phyloP scores from a whole-genome alignment of 2,329 filamentous ascomycete species.

The Cladosporium sp. region DNA sequence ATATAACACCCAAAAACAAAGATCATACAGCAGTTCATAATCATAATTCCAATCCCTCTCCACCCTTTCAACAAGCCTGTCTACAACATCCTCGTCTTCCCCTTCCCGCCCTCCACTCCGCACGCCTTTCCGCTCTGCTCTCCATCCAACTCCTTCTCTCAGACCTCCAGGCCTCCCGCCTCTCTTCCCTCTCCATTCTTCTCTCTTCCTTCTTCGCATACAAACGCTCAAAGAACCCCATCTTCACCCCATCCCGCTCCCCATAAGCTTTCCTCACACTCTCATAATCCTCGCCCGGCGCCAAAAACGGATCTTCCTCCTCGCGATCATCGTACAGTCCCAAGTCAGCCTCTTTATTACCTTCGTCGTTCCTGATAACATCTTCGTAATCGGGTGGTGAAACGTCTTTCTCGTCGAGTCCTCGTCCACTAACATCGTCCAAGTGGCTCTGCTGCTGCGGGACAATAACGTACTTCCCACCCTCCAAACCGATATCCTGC shows the following conservation, averaged over 20 bases:
- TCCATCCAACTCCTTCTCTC: slow-evolving; percentile 13
- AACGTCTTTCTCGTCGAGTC: slow-evolving; percentile 2
- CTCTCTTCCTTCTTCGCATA: slow-evolving; percentile 18
- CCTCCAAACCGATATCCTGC: not conserved
- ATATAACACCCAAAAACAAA: not conserved
- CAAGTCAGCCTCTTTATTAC: not conserved
- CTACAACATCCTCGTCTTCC: slow-evolving; percentile 6
- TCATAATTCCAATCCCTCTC: not conserved
- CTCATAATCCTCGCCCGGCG: not conserved
- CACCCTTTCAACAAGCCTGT: slow-evolving; percentile 9
- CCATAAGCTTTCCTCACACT: not conserved
- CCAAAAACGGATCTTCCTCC: slow-evolving; percentile 1
- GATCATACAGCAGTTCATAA: not conserved
- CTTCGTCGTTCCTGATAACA: not conserved
- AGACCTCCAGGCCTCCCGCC: not conserved
- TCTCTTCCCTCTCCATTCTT: slow-evolving; percentile 1
- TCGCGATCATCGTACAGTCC: not conserved
- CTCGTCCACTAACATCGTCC: not conserved
- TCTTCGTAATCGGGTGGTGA: slow-evolving; percentile 12
- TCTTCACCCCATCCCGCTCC: not conserved
- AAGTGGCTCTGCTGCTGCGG: not conserved
- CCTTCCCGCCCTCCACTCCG: slow-evolving; percentile 1
- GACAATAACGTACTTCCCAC: not conserved
- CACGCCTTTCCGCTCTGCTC: not conserved
- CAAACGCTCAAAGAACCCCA: slow-evolving; percentile 1